A percentile compares a stretch with the other conserved stretches of the same genome.
phyloP scores from a whole-genome alignment of 2,329 filamentous ascomycete species.

The Orbilia javanica region DNA sequence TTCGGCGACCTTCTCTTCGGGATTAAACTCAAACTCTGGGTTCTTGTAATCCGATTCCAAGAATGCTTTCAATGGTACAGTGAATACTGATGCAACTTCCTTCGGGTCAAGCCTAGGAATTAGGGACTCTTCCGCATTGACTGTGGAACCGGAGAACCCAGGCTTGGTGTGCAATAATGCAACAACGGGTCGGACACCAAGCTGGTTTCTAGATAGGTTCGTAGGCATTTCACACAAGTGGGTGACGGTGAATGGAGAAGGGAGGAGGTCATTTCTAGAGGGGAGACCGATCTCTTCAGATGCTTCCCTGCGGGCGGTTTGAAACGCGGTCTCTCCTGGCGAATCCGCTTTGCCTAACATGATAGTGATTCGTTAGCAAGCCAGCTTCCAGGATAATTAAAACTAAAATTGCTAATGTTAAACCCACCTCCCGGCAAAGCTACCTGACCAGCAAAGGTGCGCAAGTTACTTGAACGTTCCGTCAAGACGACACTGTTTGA shows the following conservation, averaged over 20 bases:
- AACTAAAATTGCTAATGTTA: neutral
- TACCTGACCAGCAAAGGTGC: slow-evolving; percentile 84
- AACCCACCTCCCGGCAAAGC: slow-evolving; percentile 82
- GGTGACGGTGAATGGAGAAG: slow-evolving; percentile 83
- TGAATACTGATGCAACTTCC: slow-evolving; percentile 94
- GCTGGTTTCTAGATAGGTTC: slow-evolving; percentile 78
- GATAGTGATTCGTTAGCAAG: neutral
- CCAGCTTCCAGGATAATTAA: neutral
- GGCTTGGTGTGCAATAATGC: slow-evolving; percentile 73
- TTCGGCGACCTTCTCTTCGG: slow-evolving; percentile 62
- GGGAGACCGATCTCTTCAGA: slow-evolving; percentile 94
- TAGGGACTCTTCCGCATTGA: slow-evolving; percentile 73
- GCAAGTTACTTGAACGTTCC: slow-evolving; percentile 74
- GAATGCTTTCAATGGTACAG: slow-evolving; percentile 87
- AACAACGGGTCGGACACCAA: slow-evolving; percentile 81
- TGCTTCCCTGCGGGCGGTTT: slow-evolving; percentile 89
- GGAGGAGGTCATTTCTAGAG: slow-evolving; percentile 76
- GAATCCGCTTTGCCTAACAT: slow-evolving; percentile 69
- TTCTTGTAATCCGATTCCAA: slow-evolving; percentile 73
- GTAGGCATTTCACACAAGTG: slow-evolving; percentile 87
- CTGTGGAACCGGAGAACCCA: slow-evolving; percentile 45
- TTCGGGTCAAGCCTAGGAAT: slow-evolving; percentile 86
- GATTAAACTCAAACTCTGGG: slow-evolving; percentile 61
- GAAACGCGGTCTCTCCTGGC: slow-evolving; percentile 72
- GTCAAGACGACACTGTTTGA: slow-evolving; percentile 73